Percentiles rank a stretch among this genome's conserved stretches.
These are phyloP conservation scores for Penicillium psychrosexuale DNA, from an alignment of 2,329 filamentous ascomycete genomes.

Conservation along the genomic window DNA sequence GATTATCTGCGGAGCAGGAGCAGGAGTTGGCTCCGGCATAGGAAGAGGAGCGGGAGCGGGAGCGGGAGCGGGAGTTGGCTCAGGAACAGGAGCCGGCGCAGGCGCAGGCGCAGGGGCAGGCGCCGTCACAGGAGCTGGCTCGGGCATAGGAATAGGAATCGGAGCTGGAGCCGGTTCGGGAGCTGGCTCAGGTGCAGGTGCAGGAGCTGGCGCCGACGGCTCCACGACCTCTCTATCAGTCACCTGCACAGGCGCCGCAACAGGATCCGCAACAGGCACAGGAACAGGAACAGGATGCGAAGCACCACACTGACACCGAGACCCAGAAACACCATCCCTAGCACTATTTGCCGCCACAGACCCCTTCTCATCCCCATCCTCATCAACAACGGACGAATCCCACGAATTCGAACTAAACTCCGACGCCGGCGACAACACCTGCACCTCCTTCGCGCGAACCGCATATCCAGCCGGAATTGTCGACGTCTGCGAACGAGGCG, in stretches of 20 bases:
- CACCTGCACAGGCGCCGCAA: background rate
- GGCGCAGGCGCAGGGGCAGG: background rate
- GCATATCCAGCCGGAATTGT: background rate
- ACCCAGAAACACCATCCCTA: background rate
- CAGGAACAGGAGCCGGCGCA: background rate
- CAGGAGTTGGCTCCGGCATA: background rate
- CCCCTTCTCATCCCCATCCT: slow-evolving; percentile 14
- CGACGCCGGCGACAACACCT: slow-evolving; percentile 8
- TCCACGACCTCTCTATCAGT: background rate
- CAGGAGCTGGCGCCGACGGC: background rate
- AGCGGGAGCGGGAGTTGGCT: background rate
- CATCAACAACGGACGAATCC: slow-evolving; percentile 9
- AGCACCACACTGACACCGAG: background rate
- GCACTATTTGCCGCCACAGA: background rate
- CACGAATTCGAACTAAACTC: slow-evolving; percentile 13
- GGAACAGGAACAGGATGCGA: slow-evolving; percentile 5
- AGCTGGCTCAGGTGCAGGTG: background rate
- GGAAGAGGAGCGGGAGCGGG: background rate
- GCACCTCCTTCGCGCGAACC: slow-evolving; percentile 1
- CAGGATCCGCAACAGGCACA: slow-evolving; percentile 1
- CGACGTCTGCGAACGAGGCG: slow-evolving; percentile 2
- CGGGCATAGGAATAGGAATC: background rate
- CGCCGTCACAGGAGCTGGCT: background rate
- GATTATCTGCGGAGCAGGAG: slow-evolving; percentile 8
- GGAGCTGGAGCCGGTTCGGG: background rate